Conservation (phyloP, 1,284 basidiomycete genomes). For the Polyporus tsugae region DNA sequence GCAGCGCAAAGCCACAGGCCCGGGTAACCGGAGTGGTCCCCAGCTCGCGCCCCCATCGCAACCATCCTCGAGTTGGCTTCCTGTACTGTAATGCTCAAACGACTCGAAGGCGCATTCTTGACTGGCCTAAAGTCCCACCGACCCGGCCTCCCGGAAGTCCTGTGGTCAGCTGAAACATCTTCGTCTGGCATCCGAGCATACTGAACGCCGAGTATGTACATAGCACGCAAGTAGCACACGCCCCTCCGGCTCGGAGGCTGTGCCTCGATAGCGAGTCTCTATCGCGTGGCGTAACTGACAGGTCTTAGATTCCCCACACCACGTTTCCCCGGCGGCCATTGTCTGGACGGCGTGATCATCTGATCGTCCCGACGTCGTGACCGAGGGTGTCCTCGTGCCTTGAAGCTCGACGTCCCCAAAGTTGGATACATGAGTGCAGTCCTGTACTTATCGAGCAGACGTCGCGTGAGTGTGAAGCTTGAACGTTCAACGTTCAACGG, state of each 20-base stretch:
- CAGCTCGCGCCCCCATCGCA: background rate
- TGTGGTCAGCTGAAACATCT: background rate
- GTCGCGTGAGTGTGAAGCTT: background rate
- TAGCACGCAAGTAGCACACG: background rate
- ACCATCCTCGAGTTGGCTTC: background rate
- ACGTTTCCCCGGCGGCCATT: background rate
- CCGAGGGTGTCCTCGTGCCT: background rate
- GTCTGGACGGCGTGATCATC: background rate
- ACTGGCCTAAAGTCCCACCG: background rate
- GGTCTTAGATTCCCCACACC: constrained; percentile 1
- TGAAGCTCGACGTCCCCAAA: background rate
- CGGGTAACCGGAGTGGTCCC: background rate
- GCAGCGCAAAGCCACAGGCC: background rate
- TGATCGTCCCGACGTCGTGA: background rate
- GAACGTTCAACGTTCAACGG: too few relatives aligned
- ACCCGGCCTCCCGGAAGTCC: background rate
- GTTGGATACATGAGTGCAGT: background rate
- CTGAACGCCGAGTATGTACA: background rate
- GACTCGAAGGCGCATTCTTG: background rate
- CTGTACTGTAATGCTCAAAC: background rate
- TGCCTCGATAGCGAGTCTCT: background rate
- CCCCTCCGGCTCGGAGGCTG: background rate
- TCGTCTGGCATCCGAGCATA: background rate
- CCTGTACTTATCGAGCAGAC: background rate
- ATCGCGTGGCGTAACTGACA: constrained; percentile 1